These are phyloP conservation scores for Calonectria honghensis DNA, from an alignment of 2,329 filamentous ascomycete genomes.

Conservation along the genomic window DNA sequence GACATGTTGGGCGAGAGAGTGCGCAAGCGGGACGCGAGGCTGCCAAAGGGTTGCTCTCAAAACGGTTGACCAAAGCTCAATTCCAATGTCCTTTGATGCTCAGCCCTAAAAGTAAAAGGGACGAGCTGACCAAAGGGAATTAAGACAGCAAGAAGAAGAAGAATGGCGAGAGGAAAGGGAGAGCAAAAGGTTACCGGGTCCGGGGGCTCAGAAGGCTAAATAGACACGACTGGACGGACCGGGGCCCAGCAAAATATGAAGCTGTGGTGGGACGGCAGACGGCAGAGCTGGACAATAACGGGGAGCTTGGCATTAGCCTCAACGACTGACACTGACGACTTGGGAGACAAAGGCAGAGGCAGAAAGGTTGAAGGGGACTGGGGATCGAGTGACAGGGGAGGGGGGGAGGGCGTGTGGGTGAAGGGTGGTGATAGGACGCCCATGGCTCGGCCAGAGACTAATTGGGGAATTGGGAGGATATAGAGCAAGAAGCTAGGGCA, in stretches of 20 bases:
- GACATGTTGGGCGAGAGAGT: conserved; percentile 50
- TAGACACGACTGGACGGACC: conserved; percentile 39
- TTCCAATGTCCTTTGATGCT: conserved; percentile 38
- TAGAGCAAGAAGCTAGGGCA: background rate
- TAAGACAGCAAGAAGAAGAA: conserved; percentile 17
- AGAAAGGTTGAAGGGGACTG: conserved; percentile 22
- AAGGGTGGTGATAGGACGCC: conserved; percentile 54
- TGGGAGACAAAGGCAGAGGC: conserved; percentile 9
- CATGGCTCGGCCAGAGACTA: conserved; percentile 35
- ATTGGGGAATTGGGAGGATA: conserved; percentile 18
- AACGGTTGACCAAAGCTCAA: conserved; percentile 30
- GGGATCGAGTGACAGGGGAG: conserved; percentile 7
- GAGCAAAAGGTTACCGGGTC: conserved; percentile 18
- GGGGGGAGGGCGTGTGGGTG: conserved; percentile 48
- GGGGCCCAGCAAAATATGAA: conserved; percentile 36
- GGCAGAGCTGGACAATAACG: conserved; percentile 21
- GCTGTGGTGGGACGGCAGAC: conserved; percentile 30
- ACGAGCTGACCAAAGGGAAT: conserved; percentile 13
- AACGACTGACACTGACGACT: conserved; percentile 24
- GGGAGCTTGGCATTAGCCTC: conserved; percentile 22
- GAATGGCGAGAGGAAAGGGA: conserved; percentile 40
- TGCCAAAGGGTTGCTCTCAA: conserved; percentile 35
- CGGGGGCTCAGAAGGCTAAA: conserved; percentile 48
- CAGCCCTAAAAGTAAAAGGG: conserved; percentile 30
- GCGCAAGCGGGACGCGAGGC: conserved; percentile 38